Percentiles rank a stretch among this genome's conserved stretches.
Conservation (phyloP, 2,329 filamentous ascomycete species). For the Ophiostoma piceae region DNA sequence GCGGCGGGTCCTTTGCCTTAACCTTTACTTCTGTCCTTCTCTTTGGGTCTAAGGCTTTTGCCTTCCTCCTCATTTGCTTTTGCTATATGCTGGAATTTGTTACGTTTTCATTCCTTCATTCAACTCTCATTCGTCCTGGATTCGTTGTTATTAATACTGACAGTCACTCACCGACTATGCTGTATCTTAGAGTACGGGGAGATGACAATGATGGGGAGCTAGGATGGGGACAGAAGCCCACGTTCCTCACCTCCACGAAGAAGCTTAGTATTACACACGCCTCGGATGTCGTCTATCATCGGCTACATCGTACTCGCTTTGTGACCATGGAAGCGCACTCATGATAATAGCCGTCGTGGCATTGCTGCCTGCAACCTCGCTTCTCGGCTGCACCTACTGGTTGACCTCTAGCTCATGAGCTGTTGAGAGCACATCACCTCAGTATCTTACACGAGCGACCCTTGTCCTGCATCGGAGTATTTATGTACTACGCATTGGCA, state of each 20-base stretch:
- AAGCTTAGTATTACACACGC: not conserved
- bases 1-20: slow-evolving; percentile 16
- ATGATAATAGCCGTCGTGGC: not conserved
- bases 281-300: not conserved
- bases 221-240: not conserved
- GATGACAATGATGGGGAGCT: not conserved
- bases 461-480: slow-evolving; percentile 7
- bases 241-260: not conserved
- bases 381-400: slow-evolving; percentile 1
- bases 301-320: not conserved
- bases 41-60: not conserved
- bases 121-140: not conserved
- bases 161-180: not conserved
- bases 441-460: not conserved
- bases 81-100: not conserved
- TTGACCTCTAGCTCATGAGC: not conserved
- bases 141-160: not conserved
- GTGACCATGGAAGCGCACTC: not conserved
- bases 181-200: not conserved
- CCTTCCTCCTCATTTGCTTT: not conserved
- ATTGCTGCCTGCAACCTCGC: not conserved
- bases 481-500: not conserved
- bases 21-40: too few species aligned
- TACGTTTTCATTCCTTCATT: slow-evolving; percentile 1
- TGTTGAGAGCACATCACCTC: not conserved